Evolutionary conservation across 1,284 basidiomycete species (phyloP).

Genomic region (Chiua sp.): DNA sequence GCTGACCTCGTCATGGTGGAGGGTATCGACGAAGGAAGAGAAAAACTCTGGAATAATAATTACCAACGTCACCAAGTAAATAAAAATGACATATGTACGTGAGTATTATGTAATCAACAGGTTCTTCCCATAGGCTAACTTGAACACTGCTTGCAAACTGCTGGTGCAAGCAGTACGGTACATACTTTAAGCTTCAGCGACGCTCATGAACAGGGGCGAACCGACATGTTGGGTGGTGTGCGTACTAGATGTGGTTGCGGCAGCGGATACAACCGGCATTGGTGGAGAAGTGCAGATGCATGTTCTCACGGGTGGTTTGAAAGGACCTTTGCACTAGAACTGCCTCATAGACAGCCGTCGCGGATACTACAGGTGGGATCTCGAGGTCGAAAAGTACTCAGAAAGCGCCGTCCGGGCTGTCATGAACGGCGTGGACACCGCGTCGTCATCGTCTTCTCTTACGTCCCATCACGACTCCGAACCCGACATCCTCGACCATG

Average conservation of each 20-base stretch:
- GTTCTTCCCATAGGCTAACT: not conserved
- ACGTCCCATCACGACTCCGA: constrained; percentile 33
- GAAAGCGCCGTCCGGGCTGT: constrained; percentile 32
- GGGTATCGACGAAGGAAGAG: constrained; percentile 5
- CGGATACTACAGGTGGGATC: constrained; percentile 26
- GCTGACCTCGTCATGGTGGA: constrained; percentile 48
- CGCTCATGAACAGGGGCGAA: not conserved
- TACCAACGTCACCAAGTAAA: too few species aligned
- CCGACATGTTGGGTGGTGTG: not conserved
- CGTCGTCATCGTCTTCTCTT: constrained; percentile 32
- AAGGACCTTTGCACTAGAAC: constrained; percentile 31
- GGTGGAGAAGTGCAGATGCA: not conserved
- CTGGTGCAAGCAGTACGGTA: not conserved
- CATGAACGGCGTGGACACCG: constrained; percentile 40
- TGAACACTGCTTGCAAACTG: not conserved
- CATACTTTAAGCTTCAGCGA: too few species aligned
- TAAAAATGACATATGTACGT: constrained; percentile 7
- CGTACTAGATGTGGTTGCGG: constrained; percentile 1
- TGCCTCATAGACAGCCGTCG: constrained; percentile 24
- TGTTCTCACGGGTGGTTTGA: constrained; percentile 35
- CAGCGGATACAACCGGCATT: constrained; percentile 19
- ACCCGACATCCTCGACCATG: constrained; percentile 38
- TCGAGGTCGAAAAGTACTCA: constrained; percentile 27
- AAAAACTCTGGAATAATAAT: constrained; percentile 15
- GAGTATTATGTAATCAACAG: constrained; percentile 13